Base-by-base conservation (phyloP, 495 filamentous ascomycete species). In the Neurospora sp. region DNA sequence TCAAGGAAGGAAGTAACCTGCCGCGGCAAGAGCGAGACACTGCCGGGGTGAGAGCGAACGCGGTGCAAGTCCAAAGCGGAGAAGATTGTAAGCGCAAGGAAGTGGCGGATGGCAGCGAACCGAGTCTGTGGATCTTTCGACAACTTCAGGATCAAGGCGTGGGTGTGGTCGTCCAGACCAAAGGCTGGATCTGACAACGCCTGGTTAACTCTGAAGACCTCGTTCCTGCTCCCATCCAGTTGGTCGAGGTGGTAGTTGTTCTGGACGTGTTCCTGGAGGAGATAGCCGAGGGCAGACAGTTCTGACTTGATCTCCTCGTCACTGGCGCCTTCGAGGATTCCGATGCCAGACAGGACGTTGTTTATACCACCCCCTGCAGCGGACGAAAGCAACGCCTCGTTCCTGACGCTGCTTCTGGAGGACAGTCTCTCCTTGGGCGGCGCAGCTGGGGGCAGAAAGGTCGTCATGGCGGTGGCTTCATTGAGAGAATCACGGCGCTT, bases 231-330 rank as follows among this genome's bases (percentile, higher is more conserved):
- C 27, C 54, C 72, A 20, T 77, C 70, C 38, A 83, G 73, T 3
- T 78, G 78, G 4, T 77, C 70, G 10, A 73, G 74, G 44, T 81
- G 80, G 71, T 82, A 83, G 69, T 81, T 74, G 74, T 75, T 79
- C 54, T 83, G 77, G 66, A 79, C 80, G 54, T 83, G 82, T 48
- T 78, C 73, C 44, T 78, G 77, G 35, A 82, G 75, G n/a, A 82
- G 75, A 7, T 78, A 72, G 18, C 75, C 73, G 5, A 82, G 74
- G 2, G 80, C 74, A 31, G 46, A 71, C 27, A 82, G 75, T 71
- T 83, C 82, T 9, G 62, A 69, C 10, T 75, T 69, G 40, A 82
- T 75, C 16, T 78, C 78, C 10, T 73, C 72, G 74, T 82, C 79
- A 0, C 80, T 72, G 3, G 73, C 76, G 35, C 79, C 46, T 37